These are phyloP conservation scores for Acanthamoeba quina DNA, from an alignment of 208 protist genomes.

Conservation along the genomic window DNA sequence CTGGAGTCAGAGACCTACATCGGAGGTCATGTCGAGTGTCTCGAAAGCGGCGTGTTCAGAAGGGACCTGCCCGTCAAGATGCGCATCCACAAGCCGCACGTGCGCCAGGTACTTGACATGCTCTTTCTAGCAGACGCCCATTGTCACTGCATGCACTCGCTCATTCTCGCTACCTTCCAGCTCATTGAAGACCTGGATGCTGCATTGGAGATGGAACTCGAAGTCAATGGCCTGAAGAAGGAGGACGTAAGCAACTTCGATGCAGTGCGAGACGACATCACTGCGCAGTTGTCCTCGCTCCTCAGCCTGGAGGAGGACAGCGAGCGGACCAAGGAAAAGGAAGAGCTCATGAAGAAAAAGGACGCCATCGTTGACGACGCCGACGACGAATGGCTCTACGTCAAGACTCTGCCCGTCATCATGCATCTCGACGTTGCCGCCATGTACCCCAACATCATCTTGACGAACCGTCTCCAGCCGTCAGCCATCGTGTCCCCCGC, in stretches of 20 bases:
- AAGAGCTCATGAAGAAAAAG: constrained; percentile 84
- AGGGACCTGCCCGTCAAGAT: constrained; percentile 93
- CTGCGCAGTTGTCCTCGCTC: not conserved
- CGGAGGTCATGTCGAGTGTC: constrained; percentile 93
- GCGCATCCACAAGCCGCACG: constrained; percentile 72
- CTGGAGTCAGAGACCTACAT: constrained; percentile 99
- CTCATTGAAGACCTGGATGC: constrained; percentile 96
- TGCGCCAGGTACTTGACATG: constrained; percentile 13
- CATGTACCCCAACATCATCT: constrained; percentile 99
- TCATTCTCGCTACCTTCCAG: constrained; percentile 76
- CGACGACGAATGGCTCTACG: constrained; percentile 70
- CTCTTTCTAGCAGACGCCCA: not conserved
- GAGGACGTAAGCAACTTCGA: constrained; percentile 92
- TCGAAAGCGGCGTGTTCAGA: constrained; percentile 96
- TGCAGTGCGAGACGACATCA: constrained; percentile 88
- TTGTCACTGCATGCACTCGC: not conserved
- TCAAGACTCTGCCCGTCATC: constrained; percentile 95
- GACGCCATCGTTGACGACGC: not conserved
- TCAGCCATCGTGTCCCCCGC: constrained; percentile 94
- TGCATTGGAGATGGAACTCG: constrained; percentile 91
- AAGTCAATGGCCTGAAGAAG: constrained; percentile 85
- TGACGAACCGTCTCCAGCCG: constrained; percentile 99
- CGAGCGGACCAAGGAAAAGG: constrained; percentile 53
- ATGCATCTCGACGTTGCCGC: constrained; percentile 99
- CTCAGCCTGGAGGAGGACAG: constrained; percentile 58